Evolutionary conservation across 2,329 filamentous ascomycete genomes (phyloP), one percentile per base, ranked within the genome.

Genomic region (Kalaharituber pfeilii): DNA sequence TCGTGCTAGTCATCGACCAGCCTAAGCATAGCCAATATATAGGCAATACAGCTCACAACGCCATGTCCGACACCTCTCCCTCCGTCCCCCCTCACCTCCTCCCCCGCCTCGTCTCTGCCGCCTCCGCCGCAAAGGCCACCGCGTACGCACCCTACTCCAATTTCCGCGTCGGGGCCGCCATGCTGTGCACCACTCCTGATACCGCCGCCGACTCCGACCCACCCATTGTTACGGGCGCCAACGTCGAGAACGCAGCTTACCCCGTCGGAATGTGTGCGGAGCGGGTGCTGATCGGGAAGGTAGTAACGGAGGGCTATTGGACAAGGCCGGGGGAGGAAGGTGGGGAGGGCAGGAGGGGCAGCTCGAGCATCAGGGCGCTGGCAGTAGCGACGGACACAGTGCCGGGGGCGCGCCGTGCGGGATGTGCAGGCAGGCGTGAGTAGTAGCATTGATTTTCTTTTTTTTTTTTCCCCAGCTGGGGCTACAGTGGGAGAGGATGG

Each of bases 221-320:
- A 2, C 67, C 70, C 55, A 78, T 74, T 61, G 74, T 87, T 55
- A 72, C 76, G 47, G 91, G 91, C 53, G 87, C 85, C 59, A 94
- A 94, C 66, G 80, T 96, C 58, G 91, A 98, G 71, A 95, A 96
- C 67, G 88, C 86, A 1, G 74, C 83, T 26, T 96, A 94, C 67
- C 89, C 91, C 0, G 88, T 95, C 5, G 87, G 86, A 18, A 93
- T 85, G 2, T 96, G 91, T 68, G 91, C 91, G 13, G 91, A 98
- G 75, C 75, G 89, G 56, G 85, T 88, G n/a, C 86, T 86, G 1
- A 75, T 96, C 61, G 84, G 78, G 6, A 86, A 80, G 36, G 89
- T 89, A 22, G 77, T 95, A 4, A 55, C 69, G 66, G 60, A 61
- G n/a, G n/a, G n/a, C n/a, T 44, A 45, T n/a, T 49, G 13, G 47